phyloP scores from a whole-genome alignment of 2,329 filamentous ascomycete species.

The Lecanicillium sp. region DNA sequence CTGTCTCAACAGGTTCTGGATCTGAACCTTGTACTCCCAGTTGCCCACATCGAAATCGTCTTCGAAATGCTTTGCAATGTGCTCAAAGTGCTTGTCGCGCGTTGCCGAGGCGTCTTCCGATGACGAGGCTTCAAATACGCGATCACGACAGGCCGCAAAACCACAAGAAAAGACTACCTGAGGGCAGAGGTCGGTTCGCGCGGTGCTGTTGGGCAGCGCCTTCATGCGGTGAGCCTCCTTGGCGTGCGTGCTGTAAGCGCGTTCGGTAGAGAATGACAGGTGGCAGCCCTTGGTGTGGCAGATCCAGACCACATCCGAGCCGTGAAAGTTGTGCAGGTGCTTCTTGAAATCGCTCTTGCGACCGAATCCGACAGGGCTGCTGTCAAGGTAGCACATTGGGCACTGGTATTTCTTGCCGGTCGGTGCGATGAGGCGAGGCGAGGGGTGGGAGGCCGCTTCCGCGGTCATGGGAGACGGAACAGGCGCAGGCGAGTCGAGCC shows the following conservation, averaged over 20 bases:
- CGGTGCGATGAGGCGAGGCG: constrained; percentile 31
- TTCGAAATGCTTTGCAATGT: constrained; percentile 42
- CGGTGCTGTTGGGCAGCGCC: constrained; percentile 34
- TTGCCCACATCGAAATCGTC: constrained; percentile 35
- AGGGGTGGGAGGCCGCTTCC: constrained; percentile 28
- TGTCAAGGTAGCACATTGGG: constrained; percentile 40
- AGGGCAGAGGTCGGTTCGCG: constrained; percentile 35
- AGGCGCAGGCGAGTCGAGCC: constrained; percentile 34
- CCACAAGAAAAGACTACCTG: constrained; percentile 41
- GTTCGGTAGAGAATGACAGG: constrained; percentile 39
- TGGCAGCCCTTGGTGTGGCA: constrained; percentile 37
- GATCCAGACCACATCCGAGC: constrained; percentile 36
- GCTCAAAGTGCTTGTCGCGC: constrained; percentile 41
- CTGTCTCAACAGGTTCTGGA: constrained; percentile 40
- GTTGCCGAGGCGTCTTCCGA: constrained; percentile 30
- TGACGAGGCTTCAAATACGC: constrained; percentile 34
- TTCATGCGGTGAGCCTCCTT: constrained; percentile 38
- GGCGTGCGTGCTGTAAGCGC: constrained; percentile 39
- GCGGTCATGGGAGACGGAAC: constrained; percentile 30
- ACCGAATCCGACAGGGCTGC: constrained; percentile 39
- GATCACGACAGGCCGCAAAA: constrained; percentile 37
- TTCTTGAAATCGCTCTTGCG: constrained; percentile 45
- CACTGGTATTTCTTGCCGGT: constrained; percentile 39
- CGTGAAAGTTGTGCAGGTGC: constrained; percentile 43
- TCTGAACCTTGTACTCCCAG: constrained; percentile 38